Evolutionary conservation across 2,329 filamentous ascomycete species (phyloP), one percentile per base, ranked within the genome.

Genomic region (Aspergillus aculeatinus): DNA sequence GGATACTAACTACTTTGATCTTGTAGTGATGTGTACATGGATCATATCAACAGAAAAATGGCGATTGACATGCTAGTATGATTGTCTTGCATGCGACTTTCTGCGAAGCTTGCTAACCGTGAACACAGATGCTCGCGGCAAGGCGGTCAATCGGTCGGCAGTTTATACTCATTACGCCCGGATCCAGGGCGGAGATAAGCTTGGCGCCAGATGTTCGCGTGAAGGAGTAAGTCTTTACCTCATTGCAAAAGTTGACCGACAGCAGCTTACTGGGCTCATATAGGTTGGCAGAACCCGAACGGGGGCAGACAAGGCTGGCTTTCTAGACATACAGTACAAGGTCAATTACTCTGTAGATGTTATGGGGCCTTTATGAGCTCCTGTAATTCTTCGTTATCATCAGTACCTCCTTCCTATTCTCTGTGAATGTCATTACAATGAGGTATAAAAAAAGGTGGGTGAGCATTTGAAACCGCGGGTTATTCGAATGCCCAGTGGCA

Each of bases 121-220:
- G 71, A 59, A 60, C 42, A 29, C 66, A 92, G 89, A 92, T 97
- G 67, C 84, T 87, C 60, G 91, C 92, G 19, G 95, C 95, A 42
- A 86, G 95, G 68, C 86, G 90, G 31, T 91, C 91, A 1, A 88
- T 95, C n/a, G 92, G 92, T 27, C 86, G 92, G 63, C 95, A 99
- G 74, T 99, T 96, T 71, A 93, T 99, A 65, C 85, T 99, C 58
- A 99, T 99, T 73, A 97, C 94, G 2, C 95, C 95, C 29, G 96
- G 96, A 68, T 89, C 89, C 51, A 92, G 96, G 78, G 77, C 72
- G 11, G 79, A 81, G 52, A 80, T 81, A 57, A 77, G 68, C 29
- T 69, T 76, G 49, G 74, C 77, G n/a, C 72, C 76, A 16, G 79
- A 81, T 67, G 77, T 81, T 7, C 68, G 72, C 50, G 76, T 79